Conservation (phyloP, 306 rosid species). For the Lathyrus aphaca region DNA sequence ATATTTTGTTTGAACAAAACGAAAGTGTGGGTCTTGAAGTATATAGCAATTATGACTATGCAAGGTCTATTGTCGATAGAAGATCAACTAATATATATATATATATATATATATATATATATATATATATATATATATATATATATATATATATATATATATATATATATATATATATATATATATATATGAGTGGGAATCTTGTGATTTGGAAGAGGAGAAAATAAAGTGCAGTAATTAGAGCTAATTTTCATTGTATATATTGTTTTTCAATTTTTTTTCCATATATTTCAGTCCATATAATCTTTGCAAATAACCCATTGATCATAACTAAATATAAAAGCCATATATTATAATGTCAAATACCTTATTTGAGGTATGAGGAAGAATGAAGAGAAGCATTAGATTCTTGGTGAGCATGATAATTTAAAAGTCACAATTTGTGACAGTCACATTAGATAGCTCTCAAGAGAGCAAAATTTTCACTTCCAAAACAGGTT, state of each 20-base stretch:
- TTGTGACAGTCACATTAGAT: constrained; percentile 70
- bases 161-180: too few species aligned
- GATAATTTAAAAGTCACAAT: constrained; percentile 76
- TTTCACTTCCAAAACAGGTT: not conserved
- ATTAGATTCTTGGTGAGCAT: constrained; percentile 59
- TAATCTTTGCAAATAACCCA: not conserved
- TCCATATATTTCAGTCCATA: not conserved
- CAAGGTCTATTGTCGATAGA: too few species aligned
- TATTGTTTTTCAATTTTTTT: constrained; percentile 1
- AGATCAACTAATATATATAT: too few species aligned
- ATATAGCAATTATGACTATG: too few species aligned
- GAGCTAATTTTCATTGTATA: not conserved
- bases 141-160: too few species aligned
- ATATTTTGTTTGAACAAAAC: too few species aligned
- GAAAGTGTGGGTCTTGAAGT: too few species aligned
- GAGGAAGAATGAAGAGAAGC: constrained; percentile 45
- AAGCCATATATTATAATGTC: not conserved
- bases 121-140: too few species aligned
- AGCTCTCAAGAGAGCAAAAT: constrained; percentile 36
- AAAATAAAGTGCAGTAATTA: too few species aligned
- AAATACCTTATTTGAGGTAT: constrained; percentile 25
- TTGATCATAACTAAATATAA: constrained; percentile 1
- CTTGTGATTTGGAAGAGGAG: too few species aligned
- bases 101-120: too few species aligned
- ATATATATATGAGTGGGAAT: too few species aligned